phyloP scores from a whole-genome alignment of 2,329 filamentous ascomycete species.

The Paecilomyces sp. region DNA sequence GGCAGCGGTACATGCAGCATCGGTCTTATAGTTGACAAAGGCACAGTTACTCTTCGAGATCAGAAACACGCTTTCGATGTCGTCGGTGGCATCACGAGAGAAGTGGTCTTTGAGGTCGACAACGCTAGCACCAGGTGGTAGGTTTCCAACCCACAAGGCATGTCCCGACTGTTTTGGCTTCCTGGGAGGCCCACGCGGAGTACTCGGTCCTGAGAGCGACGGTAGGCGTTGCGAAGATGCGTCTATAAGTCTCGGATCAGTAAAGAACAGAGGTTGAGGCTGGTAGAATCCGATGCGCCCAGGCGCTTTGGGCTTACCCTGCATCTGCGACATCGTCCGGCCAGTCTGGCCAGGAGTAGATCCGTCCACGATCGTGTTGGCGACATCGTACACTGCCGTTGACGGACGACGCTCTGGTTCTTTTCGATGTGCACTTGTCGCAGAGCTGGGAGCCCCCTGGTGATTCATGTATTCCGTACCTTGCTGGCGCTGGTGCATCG shows the following conservation, averaged over 20 bases:
- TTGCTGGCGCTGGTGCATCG: conserved; percentile 4
- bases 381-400: conserved; percentile 22
- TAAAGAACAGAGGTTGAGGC: not conserved
- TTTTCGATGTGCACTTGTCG: conserved; percentile 20
- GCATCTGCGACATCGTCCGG: conserved; percentile 6
- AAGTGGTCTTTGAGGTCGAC: conserved; percentile 87
- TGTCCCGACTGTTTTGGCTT: conserved; percentile 69
- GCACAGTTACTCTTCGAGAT: conserved; percentile 97
- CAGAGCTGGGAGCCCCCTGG: conserved; percentile 7
- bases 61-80: conserved; percentile 83
- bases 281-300: not conserved
- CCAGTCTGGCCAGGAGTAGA: conserved; percentile 22
- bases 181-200: conserved; percentile 56
- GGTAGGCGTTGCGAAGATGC: not conserved
- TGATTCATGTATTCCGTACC: conserved; percentile 2
- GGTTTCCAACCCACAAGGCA: conserved; percentile 92
- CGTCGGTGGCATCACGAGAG: conserved; percentile 63
- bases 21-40: conserved; percentile 89
- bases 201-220: conserved; percentile 15
- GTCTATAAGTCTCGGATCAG: conserved; percentile 1
- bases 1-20: conserved; percentile 65
- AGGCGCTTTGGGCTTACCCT: conserved; percentile 13
- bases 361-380: conserved; percentile 31
- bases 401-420: conserved; percentile 8
- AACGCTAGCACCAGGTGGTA: conserved; percentile 75